Evolutionary conservation across 1,284 basidiomycete species (phyloP), one percentile per base, ranked within the genome.

Genomic region (Sphagnurus paluster): DNA sequence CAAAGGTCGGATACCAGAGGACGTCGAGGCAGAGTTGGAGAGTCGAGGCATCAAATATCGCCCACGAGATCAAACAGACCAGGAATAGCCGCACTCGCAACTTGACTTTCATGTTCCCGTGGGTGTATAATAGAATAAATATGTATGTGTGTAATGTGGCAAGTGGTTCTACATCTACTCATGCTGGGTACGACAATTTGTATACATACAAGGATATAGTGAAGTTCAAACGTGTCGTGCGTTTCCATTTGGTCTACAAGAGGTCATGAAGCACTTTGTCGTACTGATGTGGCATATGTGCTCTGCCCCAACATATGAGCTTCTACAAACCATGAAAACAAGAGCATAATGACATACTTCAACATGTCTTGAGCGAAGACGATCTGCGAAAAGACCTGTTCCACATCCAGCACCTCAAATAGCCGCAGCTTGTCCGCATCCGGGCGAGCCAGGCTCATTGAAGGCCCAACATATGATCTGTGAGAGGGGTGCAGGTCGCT

Each of bases 311-410:
- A 16, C 46, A 26, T 28, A 25, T 28, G 46, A 20, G 42, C 39
- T 34, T 19, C 26, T 24, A 28, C 26, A 16, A 10, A 13, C 2
- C 5, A 16, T 20, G 37, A 21, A 11, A 41, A 34, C 29, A 25
- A 30, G 21, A 43, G 24, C 19, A 44, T 23, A 30, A n/a, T n/a
- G n/a, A 69, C 76, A 35, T 51, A 82, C 84, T 80, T 84, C 46
- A 93, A 69, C 89, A 93, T 91, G 59, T 87, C 85, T 58, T 76
- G 74, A 20, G 87, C 80, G 64, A 92, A 91, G 7, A 91, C 77
- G 44, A 93, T 82, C 65, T 93, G 90, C 16, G 76, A 78, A 60
- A 91, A 93, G 32, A 90, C 84, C 53, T 77, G 75, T 64, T 87
- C 82, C 8, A 82, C 82, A 50, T 89, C 80, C 26, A 81, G 60